Evolutionary conservation across 352 stramenopile genomes (phyloP).

Genomic region (Phytophthora rubi): DNA sequence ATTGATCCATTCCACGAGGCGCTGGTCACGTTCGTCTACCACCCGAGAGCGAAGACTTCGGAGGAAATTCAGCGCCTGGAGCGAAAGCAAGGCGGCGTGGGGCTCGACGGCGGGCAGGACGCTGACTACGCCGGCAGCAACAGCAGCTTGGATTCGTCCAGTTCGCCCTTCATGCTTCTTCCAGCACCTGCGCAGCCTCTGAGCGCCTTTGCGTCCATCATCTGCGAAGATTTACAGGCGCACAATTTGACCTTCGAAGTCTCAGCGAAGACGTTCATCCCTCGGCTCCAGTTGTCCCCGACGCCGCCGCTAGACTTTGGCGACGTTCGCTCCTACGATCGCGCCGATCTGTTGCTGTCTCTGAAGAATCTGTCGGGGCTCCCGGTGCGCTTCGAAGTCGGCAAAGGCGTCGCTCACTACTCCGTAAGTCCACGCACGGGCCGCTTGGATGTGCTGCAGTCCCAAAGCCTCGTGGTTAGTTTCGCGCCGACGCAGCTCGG

Average conservation of each 20-base stretch:
- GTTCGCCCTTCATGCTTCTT: slow-evolving; percentile 30
- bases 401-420: slow-evolving; percentile 78
- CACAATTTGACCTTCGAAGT: slow-evolving; percentile 85
- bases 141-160: slow-evolving; percentile 5
- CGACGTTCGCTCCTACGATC: slow-evolving; percentile 75
- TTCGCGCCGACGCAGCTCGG: slow-evolving; percentile 91
- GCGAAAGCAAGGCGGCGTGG: slow-evolving; percentile 15
- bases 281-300: slow-evolving; percentile 55
- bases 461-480: slow-evolving; percentile 88
- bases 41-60: slow-evolving; percentile 47
- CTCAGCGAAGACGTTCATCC: slow-evolving; percentile 61
- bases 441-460: slow-evolving; percentile 85
- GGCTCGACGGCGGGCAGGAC: neutral
- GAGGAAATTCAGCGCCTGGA: slow-evolving; percentile 37
- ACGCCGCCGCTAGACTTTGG: slow-evolving; percentile 79
- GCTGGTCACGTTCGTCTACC: slow-evolving; percentile 56
- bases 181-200: slow-evolving; percentile 38
- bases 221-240: slow-evolving; percentile 64
- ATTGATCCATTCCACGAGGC: slow-evolving; percentile 69
- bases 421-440: slow-evolving; percentile 63
- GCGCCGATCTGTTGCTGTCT: slow-evolving; percentile 83
- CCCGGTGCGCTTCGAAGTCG: slow-evolving; percentile 66
- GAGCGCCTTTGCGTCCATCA: slow-evolving; percentile 76
- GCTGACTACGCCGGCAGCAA: slow-evolving; percentile 2
- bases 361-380: slow-evolving; percentile 85